A percentile compares a stretch with the other conserved stretches of the same genome.
Evolutionary conservation across 441 rosid genomes (phyloP).

Genomic region (Kokia cookei): DNA sequence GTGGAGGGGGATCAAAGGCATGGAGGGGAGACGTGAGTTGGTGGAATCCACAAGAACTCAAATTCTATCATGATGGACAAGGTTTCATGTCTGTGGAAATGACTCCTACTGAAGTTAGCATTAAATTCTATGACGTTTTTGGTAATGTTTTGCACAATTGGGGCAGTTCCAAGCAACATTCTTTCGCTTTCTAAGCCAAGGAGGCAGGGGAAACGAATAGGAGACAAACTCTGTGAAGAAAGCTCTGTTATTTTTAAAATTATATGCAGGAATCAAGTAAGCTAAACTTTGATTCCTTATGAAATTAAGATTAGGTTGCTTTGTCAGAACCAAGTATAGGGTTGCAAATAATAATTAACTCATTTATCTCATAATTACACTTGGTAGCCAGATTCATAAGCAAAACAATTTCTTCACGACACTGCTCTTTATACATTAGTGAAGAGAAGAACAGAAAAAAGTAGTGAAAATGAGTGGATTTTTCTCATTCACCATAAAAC

Average conservation of each 20-base stretch:
- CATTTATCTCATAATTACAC: neutral
- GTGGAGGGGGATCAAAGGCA: conserved; percentile 81
- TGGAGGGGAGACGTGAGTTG: conserved; percentile 54
- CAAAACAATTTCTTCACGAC: neutral
- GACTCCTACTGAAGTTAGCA: conserved; percentile 18
- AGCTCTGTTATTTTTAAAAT: too few species aligned
- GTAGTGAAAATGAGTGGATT: too few species aligned
- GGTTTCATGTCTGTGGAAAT: conserved; percentile 65
- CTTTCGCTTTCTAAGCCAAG: conserved; percentile 8
- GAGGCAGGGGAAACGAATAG: neutral
- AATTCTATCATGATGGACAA: conserved; percentile 69
- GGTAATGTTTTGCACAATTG: conserved; percentile 48
- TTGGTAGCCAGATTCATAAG: neutral
- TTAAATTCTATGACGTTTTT: conserved; percentile 46
- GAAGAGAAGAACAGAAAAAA: too few species aligned
- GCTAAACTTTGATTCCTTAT: too few species aligned
- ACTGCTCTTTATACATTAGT: neutral
- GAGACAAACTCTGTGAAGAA: neutral
- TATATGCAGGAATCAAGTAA: too few species aligned
- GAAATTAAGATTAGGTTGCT: too few species aligned
- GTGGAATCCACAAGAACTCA: conserved; percentile 32
- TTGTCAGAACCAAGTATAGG: neutral
- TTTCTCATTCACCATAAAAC: too few species aligned
- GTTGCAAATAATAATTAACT: neutral
- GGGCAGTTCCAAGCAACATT: conserved; percentile 25